Evolutionary conservation across 768 basidiomycete genomes (phyloP).

Genomic region (Tulasnella sp.): DNA sequence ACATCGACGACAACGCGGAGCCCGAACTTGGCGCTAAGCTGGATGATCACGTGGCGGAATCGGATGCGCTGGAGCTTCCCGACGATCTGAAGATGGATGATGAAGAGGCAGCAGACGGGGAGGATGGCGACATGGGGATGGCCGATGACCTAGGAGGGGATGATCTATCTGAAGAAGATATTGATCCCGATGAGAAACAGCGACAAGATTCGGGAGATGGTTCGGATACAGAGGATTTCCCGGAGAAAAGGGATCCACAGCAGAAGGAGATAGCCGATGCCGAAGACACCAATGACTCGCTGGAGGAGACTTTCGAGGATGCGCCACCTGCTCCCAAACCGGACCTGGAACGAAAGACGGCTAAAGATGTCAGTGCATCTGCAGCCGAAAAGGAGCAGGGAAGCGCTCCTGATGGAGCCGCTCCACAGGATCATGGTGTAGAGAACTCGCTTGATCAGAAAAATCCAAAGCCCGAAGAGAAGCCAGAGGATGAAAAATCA

Average conservation of each 20-base stretch:
- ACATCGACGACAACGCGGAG: slow-evolving; percentile 38
- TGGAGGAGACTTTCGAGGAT: neutral
- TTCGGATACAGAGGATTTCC: slow-evolving; percentile 29
- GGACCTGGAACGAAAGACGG: slow-evolving; percentile 12
- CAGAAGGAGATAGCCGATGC: slow-evolving; percentile 24
- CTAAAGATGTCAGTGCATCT: slow-evolving; percentile 21
- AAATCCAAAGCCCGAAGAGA: neutral
- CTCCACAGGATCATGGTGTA: neutral
- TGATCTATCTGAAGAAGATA: slow-evolving; percentile 16
- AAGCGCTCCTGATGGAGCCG: neutral
- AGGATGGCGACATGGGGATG: slow-evolving; percentile 23
- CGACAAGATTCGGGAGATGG: slow-evolving; percentile 9
- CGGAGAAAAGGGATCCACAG: slow-evolving; percentile 26
- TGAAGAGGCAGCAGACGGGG: slow-evolving; percentile 21
- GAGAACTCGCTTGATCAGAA: neutral
- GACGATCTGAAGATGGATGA: slow-evolving; percentile 63
- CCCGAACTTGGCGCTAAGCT: slow-evolving; percentile 37
- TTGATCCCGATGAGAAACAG: neutral
- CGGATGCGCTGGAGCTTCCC: slow-evolving; percentile 77
- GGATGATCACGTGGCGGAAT: slow-evolving; percentile 67
- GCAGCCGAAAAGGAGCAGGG: slow-evolving; percentile 2
- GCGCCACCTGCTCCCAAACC: neutral
- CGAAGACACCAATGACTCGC: slow-evolving; percentile 27
- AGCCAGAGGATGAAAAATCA: slow-evolving; percentile 11
- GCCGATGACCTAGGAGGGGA: slow-evolving; percentile 25